These are phyloP conservation scores for Blepharisma stoltei DNA, from an alignment of 73 alveolate species.

Conservation along the genomic window DNA sequence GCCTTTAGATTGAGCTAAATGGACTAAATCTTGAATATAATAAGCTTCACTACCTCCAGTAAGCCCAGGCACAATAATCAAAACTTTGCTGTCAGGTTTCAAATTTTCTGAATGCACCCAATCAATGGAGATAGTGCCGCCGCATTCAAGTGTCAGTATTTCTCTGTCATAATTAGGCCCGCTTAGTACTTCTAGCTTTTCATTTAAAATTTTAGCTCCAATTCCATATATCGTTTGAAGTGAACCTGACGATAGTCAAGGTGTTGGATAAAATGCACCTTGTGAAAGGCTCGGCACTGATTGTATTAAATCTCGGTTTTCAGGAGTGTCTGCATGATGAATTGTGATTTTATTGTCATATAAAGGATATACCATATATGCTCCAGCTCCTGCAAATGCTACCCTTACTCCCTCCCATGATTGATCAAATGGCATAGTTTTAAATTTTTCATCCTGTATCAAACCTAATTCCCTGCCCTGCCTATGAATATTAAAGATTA, in stretches of 20 bases:
- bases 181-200: not conserved
- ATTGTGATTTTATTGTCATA: too few species aligned
- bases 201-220: not conserved
- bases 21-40: not conserved
- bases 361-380: too few species aligned
- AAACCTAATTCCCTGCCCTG: too few species aligned
- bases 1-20: not conserved
- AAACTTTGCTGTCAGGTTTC: not conserved
- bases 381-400: too few species aligned
- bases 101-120: not conserved
- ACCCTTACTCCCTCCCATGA: too few species aligned
- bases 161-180: conserved; percentile 6
- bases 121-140: conserved; percentile 20
- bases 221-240: not conserved
- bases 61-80: conserved; percentile 25
- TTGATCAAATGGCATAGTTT: too few species aligned
- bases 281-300: too few species aligned
- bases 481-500: too few species aligned
- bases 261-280: conserved; percentile 3
- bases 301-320: too few species aligned
- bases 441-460: too few species aligned
- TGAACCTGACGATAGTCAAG: not conserved
- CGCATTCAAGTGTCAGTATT: not conserved
- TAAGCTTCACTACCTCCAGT: conserved; percentile 33
- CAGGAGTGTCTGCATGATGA: too few species aligned